A percentile compares a stretch with the other conserved stretches of the same genome.
Conservation (phyloP, 2,329 filamentous ascomycete genomes). For the Malbranchea cinnamomea region DNA sequence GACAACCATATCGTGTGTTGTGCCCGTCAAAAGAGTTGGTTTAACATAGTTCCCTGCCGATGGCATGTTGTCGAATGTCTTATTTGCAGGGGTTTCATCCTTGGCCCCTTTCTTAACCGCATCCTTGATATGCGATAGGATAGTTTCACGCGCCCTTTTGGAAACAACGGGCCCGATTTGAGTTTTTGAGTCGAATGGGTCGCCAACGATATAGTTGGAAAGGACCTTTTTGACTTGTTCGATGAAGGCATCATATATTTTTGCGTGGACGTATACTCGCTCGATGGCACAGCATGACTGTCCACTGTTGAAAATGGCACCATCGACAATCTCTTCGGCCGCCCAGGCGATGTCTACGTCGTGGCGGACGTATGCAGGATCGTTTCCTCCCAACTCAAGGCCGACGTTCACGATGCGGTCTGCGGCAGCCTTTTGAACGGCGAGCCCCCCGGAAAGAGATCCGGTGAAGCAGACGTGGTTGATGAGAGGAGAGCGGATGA, state of each 20-base stretch:
- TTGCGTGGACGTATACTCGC: conserved; percentile 76
- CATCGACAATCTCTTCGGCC: conserved; percentile 87
- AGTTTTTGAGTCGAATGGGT: conserved; percentile 64
- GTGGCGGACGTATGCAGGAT: conserved; percentile 73
- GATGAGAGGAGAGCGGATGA: conserved; percentile 64
- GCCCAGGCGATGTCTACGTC: conserved; percentile 87
- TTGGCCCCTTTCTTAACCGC: conserved; percentile 71
- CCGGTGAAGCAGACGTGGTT: conserved; percentile 85
- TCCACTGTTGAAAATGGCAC: conserved; percentile 95
- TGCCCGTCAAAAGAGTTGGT: conserved; percentile 66
- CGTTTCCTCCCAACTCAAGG: conserved; percentile 86
- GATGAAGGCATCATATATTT: conserved; percentile 71
- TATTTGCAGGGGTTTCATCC: conserved; percentile 70
- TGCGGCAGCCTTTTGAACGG: conserved; percentile 70
- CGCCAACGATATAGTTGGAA: conserved; percentile 69
- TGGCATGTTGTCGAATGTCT: conserved; percentile 57
- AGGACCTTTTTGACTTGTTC: conserved; percentile 66
- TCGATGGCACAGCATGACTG: conserved; percentile 94
- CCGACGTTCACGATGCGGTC: conserved; percentile 76
- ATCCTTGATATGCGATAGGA: conserved; percentile 66
- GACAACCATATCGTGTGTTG: conserved; percentile 68
- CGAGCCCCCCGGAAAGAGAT: conserved; percentile 73
- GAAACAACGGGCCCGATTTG: conserved; percentile 84
- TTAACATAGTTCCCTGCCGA: conserved; percentile 76
- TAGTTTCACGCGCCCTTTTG: conserved; percentile 58